Evolutionary conservation across 768 basidiomycete genomes (phyloP).

Genomic region (Mycena crocata): DNA sequence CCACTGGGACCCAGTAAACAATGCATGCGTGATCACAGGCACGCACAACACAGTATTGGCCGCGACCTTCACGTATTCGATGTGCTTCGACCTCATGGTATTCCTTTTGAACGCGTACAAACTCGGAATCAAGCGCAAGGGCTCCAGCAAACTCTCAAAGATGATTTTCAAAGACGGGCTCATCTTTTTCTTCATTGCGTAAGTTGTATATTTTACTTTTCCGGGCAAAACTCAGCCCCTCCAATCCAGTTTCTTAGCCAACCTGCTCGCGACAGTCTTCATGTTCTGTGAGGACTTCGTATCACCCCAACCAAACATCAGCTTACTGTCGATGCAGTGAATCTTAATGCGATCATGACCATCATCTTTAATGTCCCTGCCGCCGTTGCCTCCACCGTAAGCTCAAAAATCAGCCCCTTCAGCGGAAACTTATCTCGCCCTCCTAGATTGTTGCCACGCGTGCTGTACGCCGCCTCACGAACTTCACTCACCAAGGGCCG

Average conservation of each 20-base stretch:
- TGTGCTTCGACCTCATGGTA: constrained; percentile 77
- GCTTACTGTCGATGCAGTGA: too few relatives aligned
- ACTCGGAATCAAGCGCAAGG: constrained; percentile 50
- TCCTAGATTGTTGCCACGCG: constrained; percentile 68
- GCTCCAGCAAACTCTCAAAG: constrained; percentile 61
- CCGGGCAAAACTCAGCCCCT: background rate
- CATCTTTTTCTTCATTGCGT: constrained; percentile 83
- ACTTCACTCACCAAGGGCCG: constrained; percentile 54
- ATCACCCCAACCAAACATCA: too few relatives aligned
- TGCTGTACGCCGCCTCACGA: constrained; percentile 68
- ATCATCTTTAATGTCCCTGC: constrained; percentile 76
- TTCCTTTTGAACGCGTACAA: constrained; percentile 71
- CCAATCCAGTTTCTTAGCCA: constrained; percentile 56
- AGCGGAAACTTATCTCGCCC: background rate
- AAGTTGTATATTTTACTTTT: constrained; percentile 39
- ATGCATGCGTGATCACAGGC: constrained; percentile 65
- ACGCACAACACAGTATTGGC: constrained; percentile 75
- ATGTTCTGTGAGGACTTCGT: too few relatives aligned
- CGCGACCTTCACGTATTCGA: constrained; percentile 81
- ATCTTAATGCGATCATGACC: constrained; percentile 75
- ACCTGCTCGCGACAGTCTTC: constrained; percentile 64
- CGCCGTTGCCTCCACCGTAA: constrained; percentile 63
- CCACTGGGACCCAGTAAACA: constrained; percentile 57
- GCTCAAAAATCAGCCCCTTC: constrained; percentile 8
- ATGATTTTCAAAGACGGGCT: constrained; percentile 81